phyloP scores from a whole-genome alignment of 164 flowering plant genomes.

The Sextonia rubra region DNA sequence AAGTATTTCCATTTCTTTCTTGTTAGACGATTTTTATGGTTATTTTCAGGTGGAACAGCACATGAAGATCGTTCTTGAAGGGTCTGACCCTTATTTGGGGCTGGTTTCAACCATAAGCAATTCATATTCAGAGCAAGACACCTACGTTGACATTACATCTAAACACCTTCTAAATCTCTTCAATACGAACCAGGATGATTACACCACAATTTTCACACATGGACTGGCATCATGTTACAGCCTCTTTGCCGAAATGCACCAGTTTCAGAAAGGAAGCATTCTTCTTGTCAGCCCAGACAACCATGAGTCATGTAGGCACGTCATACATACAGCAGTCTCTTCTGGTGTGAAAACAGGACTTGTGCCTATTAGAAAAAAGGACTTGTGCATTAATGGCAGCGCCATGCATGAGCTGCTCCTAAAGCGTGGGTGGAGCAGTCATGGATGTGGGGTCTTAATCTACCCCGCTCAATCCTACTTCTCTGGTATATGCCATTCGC shows the following conservation, averaged over 20 bases:
- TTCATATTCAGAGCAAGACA: not conserved
- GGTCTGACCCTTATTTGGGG: not conserved
- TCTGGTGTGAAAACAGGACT: constrained; percentile 5
- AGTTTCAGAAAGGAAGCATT: constrained; percentile 6
- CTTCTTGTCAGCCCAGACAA: constrained; percentile 5
- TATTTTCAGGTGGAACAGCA: constrained; percentile 10
- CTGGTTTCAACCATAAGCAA: not conserved
- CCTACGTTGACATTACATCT: not conserved
- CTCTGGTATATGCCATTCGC: constrained; percentile 8
- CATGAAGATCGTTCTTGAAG: constrained; percentile 5
- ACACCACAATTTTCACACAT: constrained; percentile 6
- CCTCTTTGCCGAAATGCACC: constrained; percentile 10
- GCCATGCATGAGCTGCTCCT: constrained; percentile 2
- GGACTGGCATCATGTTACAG: constrained; percentile 4
- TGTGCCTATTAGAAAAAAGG: not conserved
- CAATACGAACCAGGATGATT: constrained; percentile 1
- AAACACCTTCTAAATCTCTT: constrained; percentile 3
- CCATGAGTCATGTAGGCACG: constrained; percentile 1
- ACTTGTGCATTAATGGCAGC: constrained; percentile 1
- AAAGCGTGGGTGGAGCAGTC: constrained; percentile 1
- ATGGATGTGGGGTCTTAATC: constrained; percentile 5
- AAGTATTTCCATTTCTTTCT: not conserved
- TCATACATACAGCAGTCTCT: not conserved
- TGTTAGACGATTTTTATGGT: not conserved
- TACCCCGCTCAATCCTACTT: constrained; percentile 5